These are phyloP conservation scores for Paecilomyces formosus DNA, from an alignment of 2,329 filamentous ascomycete genomes.

Conservation along the genomic window DNA sequence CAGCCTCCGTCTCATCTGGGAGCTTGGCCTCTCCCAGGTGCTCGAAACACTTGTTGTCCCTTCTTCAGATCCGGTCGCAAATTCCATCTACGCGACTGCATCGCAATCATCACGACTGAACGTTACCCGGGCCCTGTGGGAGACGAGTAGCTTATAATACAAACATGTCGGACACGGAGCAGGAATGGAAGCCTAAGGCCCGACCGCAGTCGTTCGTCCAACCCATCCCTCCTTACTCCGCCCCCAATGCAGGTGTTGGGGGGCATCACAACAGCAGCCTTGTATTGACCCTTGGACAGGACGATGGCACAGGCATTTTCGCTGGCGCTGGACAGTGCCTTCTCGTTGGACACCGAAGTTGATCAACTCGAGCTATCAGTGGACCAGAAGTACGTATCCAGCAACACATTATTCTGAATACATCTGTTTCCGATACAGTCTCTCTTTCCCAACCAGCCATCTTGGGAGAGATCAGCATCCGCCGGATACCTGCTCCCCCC, in stretches of 20 bases:
- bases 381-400: slow-evolving; percentile 63
- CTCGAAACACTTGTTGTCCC: background rate
- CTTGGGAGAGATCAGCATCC: background rate
- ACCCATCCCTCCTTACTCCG: slow-evolving; percentile 5
- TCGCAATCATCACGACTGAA: background rate
- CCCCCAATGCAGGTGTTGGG: background rate
- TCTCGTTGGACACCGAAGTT: slow-evolving; percentile 74
- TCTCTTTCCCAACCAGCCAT: slow-evolving; percentile 1
- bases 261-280: slow-evolving; percentile 4
- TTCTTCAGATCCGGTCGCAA: background rate
- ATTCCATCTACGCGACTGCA: background rate
- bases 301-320: slow-evolving; percentile 86
- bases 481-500: slow-evolving; percentile 1
- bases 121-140: background rate
- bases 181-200: slow-evolving; percentile 72
- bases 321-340: slow-evolving; percentile 76
- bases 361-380: slow-evolving; percentile 68
- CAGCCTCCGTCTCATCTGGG: background rate
- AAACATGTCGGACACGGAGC: slow-evolving; percentile 56
- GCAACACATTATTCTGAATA: background rate
- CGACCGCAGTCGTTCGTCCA: slow-evolving; percentile 75
- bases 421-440: slow-evolving; percentile 8
- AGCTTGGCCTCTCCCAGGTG: background rate
- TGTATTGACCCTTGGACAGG: slow-evolving; percentile 42
- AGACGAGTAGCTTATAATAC: slow-evolving; percentile 3